A percentile compares a stretch with the other conserved stretches of the same genome.
Conservation (phyloP, 1,139 yeast genomes). For the Hansenula lynferdii region DNA sequence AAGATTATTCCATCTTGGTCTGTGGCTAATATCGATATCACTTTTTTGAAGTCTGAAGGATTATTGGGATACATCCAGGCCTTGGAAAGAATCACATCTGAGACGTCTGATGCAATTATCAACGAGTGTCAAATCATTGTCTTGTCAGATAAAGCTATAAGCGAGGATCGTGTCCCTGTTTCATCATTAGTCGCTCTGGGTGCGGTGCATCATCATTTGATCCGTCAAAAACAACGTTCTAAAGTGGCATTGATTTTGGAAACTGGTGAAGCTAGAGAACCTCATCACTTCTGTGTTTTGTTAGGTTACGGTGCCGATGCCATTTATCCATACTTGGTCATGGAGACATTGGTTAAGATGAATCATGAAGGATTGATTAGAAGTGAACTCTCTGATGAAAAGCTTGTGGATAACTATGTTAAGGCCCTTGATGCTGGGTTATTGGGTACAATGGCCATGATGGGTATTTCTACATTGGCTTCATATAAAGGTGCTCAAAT, state of each 20-base stretch:
- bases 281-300: slow-evolving; percentile 91
- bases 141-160: slow-evolving; percentile 65
- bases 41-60: slow-evolving; percentile 83
- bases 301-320: slow-evolving; percentile 98
- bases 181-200: slow-evolving; percentile 94
- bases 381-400: slow-evolving; percentile 45
- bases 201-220: slow-evolving; percentile 95
- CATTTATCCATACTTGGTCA: slow-evolving; percentile 87
- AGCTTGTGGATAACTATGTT: slow-evolving; percentile 72
- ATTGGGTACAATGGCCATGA: slow-evolving; percentile 95
- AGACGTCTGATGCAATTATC: slow-evolving; percentile 82
- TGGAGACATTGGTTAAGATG: slow-evolving; percentile 85
- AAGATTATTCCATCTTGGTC: slow-evolving; percentile 85
- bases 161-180: slow-evolving; percentile 65
- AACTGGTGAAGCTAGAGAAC: slow-evolving; percentile 97
- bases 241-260: slow-evolving; percentile 89
- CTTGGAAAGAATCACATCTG: slow-evolving; percentile 81
- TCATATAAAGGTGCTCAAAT: slow-evolving; percentile 99
- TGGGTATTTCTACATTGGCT: slow-evolving; percentile 98
- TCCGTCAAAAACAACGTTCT: slow-evolving; percentile 93
- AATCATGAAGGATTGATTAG: slow-evolving; percentile 74
- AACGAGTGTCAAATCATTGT: slow-evolving; percentile 70
- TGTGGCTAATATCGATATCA: slow-evolving; percentile 75
- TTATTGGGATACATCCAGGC: slow-evolving; percentile 80
- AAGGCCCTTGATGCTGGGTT: slow-evolving; percentile 86